phyloP scores from a whole-genome alignment of 805 yeast genomes.

The Debaryomyces castellii region DNA sequence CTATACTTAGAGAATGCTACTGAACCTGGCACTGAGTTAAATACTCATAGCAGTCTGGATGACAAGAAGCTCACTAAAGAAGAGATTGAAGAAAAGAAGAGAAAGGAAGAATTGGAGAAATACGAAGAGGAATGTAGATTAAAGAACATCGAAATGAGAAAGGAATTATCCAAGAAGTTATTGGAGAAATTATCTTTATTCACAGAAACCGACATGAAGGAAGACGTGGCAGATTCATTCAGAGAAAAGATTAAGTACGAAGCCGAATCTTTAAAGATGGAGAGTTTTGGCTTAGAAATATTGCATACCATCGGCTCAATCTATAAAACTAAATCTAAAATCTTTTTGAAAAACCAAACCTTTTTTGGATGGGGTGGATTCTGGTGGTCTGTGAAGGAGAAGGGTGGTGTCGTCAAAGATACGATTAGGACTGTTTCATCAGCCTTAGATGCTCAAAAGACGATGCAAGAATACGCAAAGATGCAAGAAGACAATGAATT shows the following conservation, averaged over 20 bases:
- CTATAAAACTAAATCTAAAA: slow-evolving; percentile 62
- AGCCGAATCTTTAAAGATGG: slow-evolving; percentile 79
- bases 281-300: slow-evolving; percentile 81
- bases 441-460: slow-evolving; percentile 76
- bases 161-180: slow-evolving; percentile 59
- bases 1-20: slow-evolving; percentile 13
- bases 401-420: slow-evolving; percentile 71
- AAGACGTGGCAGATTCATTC: slow-evolving; percentile 50
- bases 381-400: slow-evolving; percentile 69
- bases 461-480: slow-evolving; percentile 70
- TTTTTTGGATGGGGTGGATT: slow-evolving; percentile 67
- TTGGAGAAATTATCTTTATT: slow-evolving; percentile 42
- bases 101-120: slow-evolving; percentile 54
- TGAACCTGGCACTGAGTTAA: slow-evolving; percentile 6
- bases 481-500: slow-evolving; percentile 58
- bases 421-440: slow-evolving; percentile 68
- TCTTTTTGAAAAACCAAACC: slow-evolving; percentile 63
- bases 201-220: slow-evolving; percentile 45
- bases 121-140: slow-evolving; percentile 75
- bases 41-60: too few relatives aligned
- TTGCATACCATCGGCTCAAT: slow-evolving; percentile 73
- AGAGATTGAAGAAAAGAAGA: slow-evolving; percentile 45
- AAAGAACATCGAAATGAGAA: slow-evolving; percentile 65
- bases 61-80: slow-evolving; percentile 31
- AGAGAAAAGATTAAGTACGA: slow-evolving; percentile 68